phyloP scores from a whole-genome alignment of 2,329 filamentous ascomycete species.

The Karstenula rhodostoma region DNA sequence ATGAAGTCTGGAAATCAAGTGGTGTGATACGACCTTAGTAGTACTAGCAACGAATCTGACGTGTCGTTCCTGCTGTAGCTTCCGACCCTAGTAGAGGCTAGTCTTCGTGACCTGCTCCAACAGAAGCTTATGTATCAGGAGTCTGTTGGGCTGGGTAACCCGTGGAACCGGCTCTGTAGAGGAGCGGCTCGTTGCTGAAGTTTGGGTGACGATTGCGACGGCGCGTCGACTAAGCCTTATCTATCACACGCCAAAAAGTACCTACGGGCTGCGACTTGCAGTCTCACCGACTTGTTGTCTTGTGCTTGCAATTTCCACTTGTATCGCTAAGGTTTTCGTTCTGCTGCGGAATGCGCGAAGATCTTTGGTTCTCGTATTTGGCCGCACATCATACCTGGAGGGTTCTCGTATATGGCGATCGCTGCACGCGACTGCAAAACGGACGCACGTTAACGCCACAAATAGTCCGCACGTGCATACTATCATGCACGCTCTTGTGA shows the following conservation, averaged over 20 bases:
- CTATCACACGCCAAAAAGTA: neutral
- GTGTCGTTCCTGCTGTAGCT: slow-evolving; percentile 6
- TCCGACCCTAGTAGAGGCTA: neutral
- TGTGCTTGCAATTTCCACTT: neutral
- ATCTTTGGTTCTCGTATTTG: slow-evolving; percentile 3
- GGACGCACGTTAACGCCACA: neutral
- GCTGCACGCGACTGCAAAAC: neutral
- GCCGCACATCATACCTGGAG: neutral
- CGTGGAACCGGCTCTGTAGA: no score
- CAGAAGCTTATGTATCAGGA: neutral
- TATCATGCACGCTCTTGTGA: neutral
- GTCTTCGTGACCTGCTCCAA: neutral
- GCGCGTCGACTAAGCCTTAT: no score
- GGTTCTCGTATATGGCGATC: neutral
- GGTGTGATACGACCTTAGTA: neutral
- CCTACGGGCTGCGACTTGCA: neutral
- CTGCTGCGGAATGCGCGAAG: neutral
- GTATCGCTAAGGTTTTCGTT: neutral
- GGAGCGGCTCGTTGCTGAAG: no score
- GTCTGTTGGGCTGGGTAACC: no score
- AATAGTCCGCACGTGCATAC: neutral
- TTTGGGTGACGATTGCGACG: no score
- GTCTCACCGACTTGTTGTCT: neutral
- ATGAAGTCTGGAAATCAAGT: neutral
- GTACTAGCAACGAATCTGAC: neutral